Conservation (phyloP, 129 eudicot genomes). For the Arctium minus region DNA sequence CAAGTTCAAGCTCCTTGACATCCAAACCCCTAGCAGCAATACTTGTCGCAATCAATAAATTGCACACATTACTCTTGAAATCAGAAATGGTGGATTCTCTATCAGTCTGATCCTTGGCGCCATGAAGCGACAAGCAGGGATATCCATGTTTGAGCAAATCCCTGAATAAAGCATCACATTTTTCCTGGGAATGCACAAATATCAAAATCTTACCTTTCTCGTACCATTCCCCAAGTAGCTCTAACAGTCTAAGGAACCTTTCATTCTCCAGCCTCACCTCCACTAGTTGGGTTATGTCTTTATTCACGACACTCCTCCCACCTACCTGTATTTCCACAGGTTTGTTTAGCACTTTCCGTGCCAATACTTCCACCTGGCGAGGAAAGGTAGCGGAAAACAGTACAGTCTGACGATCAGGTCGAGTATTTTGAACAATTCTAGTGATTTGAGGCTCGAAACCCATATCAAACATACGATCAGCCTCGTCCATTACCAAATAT, state of each 20-base stretch:
- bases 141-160: conserved; percentile 66
- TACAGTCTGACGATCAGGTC: conserved; percentile 83
- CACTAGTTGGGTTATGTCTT: conserved; percentile 68
- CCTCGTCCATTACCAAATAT: conserved; percentile 79
- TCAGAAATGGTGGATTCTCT: conserved; percentile 77
- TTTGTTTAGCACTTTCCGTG: conserved; percentile 65
- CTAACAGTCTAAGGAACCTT: conserved; percentile 61
- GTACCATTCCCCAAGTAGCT: conserved; percentile 76
- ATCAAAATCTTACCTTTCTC: conserved; percentile 77
- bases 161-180: conserved; percentile 64
- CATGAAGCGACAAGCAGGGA: conserved; percentile 76
- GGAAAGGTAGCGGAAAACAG: conserved; percentile 81
- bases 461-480: conserved; percentile 90
- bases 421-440: conserved; percentile 71
- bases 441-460: conserved; percentile 86
- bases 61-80: conserved; percentile 76
- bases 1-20: conserved; percentile 80
- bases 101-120: conserved; percentile 78
- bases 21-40: conserved; percentile 81
- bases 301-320: conserved; percentile 82
- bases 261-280: conserved; percentile 74
- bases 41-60: conserved; percentile 67
- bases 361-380: conserved; percentile 78
- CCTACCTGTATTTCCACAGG: conserved; percentile 82
- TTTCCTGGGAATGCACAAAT: conserved; percentile 75